Conservation (phyloP, 148 eudicot genomes). For the Amaranthus cruentus region DNA sequence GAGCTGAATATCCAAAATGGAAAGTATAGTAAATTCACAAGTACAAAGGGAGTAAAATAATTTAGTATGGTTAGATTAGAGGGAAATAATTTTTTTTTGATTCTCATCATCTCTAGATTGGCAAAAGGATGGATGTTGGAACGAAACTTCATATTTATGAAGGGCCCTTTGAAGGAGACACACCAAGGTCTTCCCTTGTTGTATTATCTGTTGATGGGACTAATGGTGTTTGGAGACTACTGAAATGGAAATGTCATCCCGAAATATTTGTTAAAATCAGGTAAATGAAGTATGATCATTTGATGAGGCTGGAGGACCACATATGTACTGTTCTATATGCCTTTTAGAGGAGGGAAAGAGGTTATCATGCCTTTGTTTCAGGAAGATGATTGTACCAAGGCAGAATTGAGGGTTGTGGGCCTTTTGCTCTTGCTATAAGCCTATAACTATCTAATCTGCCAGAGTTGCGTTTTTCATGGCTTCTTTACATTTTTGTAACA, state of each 20-base stretch:
- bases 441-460: slow-evolving; percentile 3
- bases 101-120: not conserved
- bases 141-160: not conserved
- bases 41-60: no score
- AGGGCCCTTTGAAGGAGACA: slow-evolving; percentile 4
- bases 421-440: slow-evolving; percentile 8
- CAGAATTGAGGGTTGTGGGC: slow-evolving; percentile 5
- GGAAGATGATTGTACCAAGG: not conserved
- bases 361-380: slow-evolving; percentile 3
- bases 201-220: not conserved
- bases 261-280: slow-evolving; percentile 1
- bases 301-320: slow-evolving; percentile 21
- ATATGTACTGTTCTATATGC: not conserved
- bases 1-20: no score
- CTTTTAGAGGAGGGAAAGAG: slow-evolving; percentile 11
- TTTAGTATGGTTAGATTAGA: no score
- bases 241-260: slow-evolving; percentile 13
- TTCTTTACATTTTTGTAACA: not conserved
- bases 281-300: slow-evolving; percentile 11
- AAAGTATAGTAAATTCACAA: no score
- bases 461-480: slow-evolving; percentile 21
- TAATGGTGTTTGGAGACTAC: slow-evolving; percentile 9
- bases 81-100: not conserved
- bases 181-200: not conserved
- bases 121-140: not conserved